phyloP scores from a whole-genome alignment of 2,329 filamentous ascomycete species.

The Phaeoacremonium minimum region DNA sequence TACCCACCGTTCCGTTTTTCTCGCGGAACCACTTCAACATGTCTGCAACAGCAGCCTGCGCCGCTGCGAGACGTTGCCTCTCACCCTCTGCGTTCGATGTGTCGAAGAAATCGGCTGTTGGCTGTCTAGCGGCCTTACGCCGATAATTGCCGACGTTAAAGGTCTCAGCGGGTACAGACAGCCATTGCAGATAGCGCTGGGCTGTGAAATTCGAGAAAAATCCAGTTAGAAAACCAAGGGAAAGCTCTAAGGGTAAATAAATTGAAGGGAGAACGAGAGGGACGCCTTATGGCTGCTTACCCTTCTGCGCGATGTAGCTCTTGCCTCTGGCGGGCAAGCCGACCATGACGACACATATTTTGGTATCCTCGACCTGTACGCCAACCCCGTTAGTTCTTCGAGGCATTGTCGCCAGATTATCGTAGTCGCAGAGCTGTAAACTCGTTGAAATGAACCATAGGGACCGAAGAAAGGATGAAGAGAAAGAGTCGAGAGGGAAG shows the following conservation, averaged over 20 bases:
- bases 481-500: not conserved
- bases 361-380: constrained; percentile 89
- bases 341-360: constrained; percentile 98
- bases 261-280: no score
- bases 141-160: constrained; percentile 99
- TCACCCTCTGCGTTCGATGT: constrained; percentile 86
- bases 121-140: constrained; percentile 82
- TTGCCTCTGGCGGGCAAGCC: constrained; percentile 93
- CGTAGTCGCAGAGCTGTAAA: not conserved
- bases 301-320: constrained; percentile 96
- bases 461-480: not conserved
- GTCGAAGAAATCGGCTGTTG: constrained; percentile 93
- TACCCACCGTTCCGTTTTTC: constrained; percentile 76
- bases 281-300: constrained; percentile 57
- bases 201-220: constrained; percentile 42
- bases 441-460: not conserved
- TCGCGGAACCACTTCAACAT: constrained; percentile 90
- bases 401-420: constrained; percentile 31
- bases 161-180: constrained; percentile 86
- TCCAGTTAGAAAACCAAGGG: not conserved
- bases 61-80: constrained; percentile 79
- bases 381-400: constrained; percentile 60
- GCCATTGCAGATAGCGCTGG: constrained; percentile 92
- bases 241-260: not conserved
- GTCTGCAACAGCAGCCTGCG: constrained; percentile 85